These are phyloP conservation scores for Vanrija sp. DNA, from an alignment of 1,284 basidiomycete species.

Conservation along the genomic window DNA sequence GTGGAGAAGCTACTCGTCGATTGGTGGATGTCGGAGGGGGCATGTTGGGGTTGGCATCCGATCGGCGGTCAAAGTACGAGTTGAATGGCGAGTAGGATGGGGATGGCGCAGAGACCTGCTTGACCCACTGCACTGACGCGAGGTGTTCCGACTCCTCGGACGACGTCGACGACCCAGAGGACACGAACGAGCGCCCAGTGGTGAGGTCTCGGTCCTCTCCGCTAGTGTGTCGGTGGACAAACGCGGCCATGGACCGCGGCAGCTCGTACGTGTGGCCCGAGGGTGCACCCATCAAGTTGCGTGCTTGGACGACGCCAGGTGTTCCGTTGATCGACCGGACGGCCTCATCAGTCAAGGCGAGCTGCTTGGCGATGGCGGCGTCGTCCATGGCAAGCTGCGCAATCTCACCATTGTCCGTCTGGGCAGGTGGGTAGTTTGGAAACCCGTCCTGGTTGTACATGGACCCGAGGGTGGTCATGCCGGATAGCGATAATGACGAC, in stretches of 20 bases:
- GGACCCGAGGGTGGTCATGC: slow-evolving; percentile 30
- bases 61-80: slow-evolving; percentile 2
- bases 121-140: slow-evolving; percentile 43
- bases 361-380: slow-evolving; percentile 20
- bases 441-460: slow-evolving; percentile 45
- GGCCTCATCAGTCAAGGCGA: slow-evolving; percentile 43
- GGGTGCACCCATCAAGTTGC: slow-evolving; percentile 12
- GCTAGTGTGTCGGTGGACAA: slow-evolving; percentile 21
- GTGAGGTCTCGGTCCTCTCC: slow-evolving; percentile 16
- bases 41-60: slow-evolving; percentile 18
- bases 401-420: slow-evolving; percentile 14
- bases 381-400: slow-evolving; percentile 18
- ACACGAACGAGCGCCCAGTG: slow-evolving; percentile 17
- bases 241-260: slow-evolving; percentile 16
- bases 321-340: slow-evolving; percentile 43
- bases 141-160: slow-evolving; percentile 45
- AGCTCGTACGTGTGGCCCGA: slow-evolving; percentile 19
- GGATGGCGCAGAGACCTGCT: slow-evolving; percentile 12
- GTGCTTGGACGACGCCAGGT: slow-evolving; percentile 32
- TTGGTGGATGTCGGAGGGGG: slow-evolving; percentile 29
- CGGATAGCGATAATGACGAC: slow-evolving; percentile 24
- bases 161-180: slow-evolving; percentile 30
- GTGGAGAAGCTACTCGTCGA: slow-evolving; percentile 16
- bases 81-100: slow-evolving; percentile 4
- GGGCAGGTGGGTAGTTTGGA: slow-evolving; percentile 20